A percentile compares a stretch with the other conserved stretches of the same genome.
Evolutionary conservation across 202 grass and related monocot species (phyloP).

Genomic region (Setaria viridis): DNA sequence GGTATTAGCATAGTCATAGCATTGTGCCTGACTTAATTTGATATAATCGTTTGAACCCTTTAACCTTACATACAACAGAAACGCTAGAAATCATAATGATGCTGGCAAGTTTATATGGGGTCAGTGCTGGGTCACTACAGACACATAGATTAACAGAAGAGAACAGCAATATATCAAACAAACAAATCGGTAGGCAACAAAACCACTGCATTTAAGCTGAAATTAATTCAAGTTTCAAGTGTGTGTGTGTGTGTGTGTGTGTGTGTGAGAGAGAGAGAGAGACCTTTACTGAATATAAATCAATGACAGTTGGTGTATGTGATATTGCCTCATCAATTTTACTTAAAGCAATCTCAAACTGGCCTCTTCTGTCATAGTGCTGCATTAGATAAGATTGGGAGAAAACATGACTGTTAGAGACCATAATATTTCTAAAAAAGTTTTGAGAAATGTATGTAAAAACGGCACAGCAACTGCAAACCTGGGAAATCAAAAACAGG

Average conservation of each 20-base stretch:
- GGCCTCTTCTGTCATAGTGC: constrained; percentile 97
- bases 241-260: too few species aligned
- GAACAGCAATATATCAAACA: neutral
- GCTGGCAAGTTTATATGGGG: neutral
- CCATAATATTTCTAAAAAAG: constrained; percentile 27
- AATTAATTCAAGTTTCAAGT: constrained; percentile 11
- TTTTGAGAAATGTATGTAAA: constrained; percentile 10
- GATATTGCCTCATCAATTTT: constrained; percentile 97
- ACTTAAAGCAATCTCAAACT: constrained; percentile 72
- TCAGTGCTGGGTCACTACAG: neutral
- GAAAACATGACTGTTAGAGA: constrained; percentile 32
- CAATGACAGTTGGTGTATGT: constrained; percentile 96
- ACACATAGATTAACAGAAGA: constrained; percentile 12
- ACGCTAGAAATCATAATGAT: constrained; percentile 11
- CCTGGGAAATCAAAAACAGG: constrained; percentile 95
- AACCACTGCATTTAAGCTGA: constrained; percentile 6
- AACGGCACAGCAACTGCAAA: constrained; percentile 58
- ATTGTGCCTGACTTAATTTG: constrained; percentile 18
- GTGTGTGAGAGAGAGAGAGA: neutral
- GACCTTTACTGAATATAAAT: constrained; percentile 99
- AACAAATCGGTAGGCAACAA: neutral
- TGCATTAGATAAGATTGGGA: constrained; percentile 53
- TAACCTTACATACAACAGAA: constrained; percentile 22
- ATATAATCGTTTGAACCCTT: neutral
- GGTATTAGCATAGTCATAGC: constrained; percentile 18